These are phyloP conservation scores for Pythium folliculosum DNA, from an alignment of 352 stramenopile species.

Conservation along the genomic window DNA sequence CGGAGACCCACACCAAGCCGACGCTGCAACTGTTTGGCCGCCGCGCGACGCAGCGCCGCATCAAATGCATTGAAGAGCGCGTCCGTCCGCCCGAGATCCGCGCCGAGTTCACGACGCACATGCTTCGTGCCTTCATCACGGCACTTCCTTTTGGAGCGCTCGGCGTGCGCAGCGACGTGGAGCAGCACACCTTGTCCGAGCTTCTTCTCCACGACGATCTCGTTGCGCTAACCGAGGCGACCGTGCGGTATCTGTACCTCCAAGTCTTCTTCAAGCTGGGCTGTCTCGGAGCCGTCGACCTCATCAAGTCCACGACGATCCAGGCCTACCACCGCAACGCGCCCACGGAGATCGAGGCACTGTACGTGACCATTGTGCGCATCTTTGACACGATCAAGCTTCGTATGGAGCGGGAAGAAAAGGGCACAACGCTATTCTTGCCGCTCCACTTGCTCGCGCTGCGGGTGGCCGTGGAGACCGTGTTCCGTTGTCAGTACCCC, in stretches of 20 bases:
- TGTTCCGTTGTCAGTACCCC: constrained; percentile 66
- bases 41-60: constrained; percentile 40
- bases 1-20: constrained; percentile 17
- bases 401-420: constrained; percentile 24
- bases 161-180: constrained; percentile 35
- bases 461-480: constrained; percentile 58
- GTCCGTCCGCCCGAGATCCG: constrained; percentile 31
- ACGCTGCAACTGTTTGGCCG: constrained; percentile 34
- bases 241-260: constrained; percentile 44
- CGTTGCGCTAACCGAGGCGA: constrained; percentile 41
- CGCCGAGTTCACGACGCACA: constrained; percentile 35
- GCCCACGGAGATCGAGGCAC: constrained; percentile 34
- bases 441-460: constrained; percentile 60
- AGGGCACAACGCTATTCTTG: constrained; percentile 41
- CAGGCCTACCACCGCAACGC: constrained; percentile 24
- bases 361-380: constrained; percentile 48
- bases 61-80: constrained; percentile 53
- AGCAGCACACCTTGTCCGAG: constrained; percentile 35
- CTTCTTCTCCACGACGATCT: constrained; percentile 32
- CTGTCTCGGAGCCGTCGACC: constrained; percentile 26
- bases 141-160: constrained; percentile 47
- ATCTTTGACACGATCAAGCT: constrained; percentile 39
- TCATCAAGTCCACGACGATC: constrained; percentile 24
- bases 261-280: constrained; percentile 43
- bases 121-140: constrained; percentile 52